Evolutionary conservation across 495 filamentous ascomycete genomes (phyloP), one percentile per base, ranked within the genome.

Genomic region (Daldinia bambusicola): DNA sequence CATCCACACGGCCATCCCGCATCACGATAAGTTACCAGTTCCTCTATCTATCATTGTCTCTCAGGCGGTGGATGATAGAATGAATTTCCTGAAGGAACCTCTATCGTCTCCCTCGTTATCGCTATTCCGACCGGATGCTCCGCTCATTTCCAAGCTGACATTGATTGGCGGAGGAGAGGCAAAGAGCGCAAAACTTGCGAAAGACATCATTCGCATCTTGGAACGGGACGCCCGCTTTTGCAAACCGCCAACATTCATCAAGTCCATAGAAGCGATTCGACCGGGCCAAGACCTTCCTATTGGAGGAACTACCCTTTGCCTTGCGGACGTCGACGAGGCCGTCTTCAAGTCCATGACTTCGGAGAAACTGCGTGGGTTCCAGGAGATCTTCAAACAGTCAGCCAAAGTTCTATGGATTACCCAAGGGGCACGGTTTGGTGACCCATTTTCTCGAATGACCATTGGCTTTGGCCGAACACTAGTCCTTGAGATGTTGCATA

Each of bases 21-120:
- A 75, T 55, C 30, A 63, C 9, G 36, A 71, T 34, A 50, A 32
- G 0, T 50, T 64, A 6, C 55, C 70, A 6, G 13, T 76, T n/a
- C 81, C 82, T 0, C 78, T 83, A 12, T 81, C 79, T 0, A 74
- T 85, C 14, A 78, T 87, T 31, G 63, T 74, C 0, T 69, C 79
- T 0, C 85, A 86, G 63, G 85, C 85, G 0, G 77, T 84, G 0
- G 79, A 87, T 40, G 38, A 40, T 12, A 40, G 13, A 14, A 4
- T 40, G 7, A 40, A 40, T 40, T 40, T 40, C 38, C 7, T 40
- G 38, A 40, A 40, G 38, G 2, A 40, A n/a, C 38, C 38, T 14
- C 14, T 40, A n/a, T 40, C 13, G 10, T 40, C 14, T 40, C 13
- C 38, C 38, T 40, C 38, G 38, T 40, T 14, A 10, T 40, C 38